Conservation (phyloP, 2,329 filamentous ascomycete species). For the Macrophomina pseudophaseolina region DNA sequence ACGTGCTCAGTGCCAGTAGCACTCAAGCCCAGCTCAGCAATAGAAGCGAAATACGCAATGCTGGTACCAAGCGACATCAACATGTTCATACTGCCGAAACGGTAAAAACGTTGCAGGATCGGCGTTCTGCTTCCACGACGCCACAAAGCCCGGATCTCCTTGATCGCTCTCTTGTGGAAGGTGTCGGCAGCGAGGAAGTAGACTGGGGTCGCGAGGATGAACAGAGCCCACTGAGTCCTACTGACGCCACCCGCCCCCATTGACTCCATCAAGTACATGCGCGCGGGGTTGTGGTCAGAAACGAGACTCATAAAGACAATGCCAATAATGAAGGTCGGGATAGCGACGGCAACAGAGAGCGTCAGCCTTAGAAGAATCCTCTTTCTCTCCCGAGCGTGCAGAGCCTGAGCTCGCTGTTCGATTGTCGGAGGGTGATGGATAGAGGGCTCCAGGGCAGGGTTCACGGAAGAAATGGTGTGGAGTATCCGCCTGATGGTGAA, state of each 20-base stretch:
- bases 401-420: constrained; percentile 77
- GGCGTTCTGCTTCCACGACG: constrained; percentile 74
- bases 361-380: constrained; percentile 72
- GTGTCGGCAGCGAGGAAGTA: constrained; percentile 87
- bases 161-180: constrained; percentile 79
- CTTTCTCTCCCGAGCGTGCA: constrained; percentile 72
- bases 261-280: constrained; percentile 70
- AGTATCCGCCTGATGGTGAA: constrained; percentile 81
- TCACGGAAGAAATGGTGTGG: constrained; percentile 66
- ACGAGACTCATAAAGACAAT: constrained; percentile 91
- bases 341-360: constrained; percentile 70
- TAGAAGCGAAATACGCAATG: constrained; percentile 83
- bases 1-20: constrained; percentile 47
- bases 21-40: constrained; percentile 73
- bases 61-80: constrained; percentile 87
- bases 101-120: constrained; percentile 76
- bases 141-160: constrained; percentile 81
- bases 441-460: constrained; percentile 68
- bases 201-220: constrained; percentile 81
- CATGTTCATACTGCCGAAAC: constrained; percentile 97
- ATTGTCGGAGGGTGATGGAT: constrained; percentile 82
- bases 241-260: constrained; percentile 73
- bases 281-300: constrained; percentile 60
- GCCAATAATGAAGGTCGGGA: constrained; percentile 85
- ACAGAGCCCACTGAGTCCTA: constrained; percentile 77